Evolutionary conservation across 768 basidiomycete species (phyloP), one percentile per base, ranked within the genome.

Genomic region (Crepidotus variabilis): DNA sequence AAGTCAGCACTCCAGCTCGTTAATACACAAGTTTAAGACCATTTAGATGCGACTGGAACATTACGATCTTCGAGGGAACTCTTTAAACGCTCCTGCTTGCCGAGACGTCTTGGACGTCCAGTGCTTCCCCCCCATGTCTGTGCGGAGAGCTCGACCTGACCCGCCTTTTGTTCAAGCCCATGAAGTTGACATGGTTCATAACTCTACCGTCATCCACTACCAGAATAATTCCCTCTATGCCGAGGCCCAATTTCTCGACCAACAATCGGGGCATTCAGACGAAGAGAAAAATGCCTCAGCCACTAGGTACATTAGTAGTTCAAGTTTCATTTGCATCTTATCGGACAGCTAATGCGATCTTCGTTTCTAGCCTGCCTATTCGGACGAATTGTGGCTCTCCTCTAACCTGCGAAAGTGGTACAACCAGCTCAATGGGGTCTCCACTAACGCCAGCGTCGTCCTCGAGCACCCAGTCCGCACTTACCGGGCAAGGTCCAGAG

Each of bases 401-500:
- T 43, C 39, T 43, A 5, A 43, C 39, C 39, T 43, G 39, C 39
- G 39, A 43, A 11, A 43, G 48, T 47, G 49, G 39, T 56, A 56
- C 50, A n/a, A 22, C 50, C 39, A 56, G 55, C 50, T 56, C 50
- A 18, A 56, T 50, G 33, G 24, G 50, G 13, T 56, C 55, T 5
- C 55, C 55, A 32, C 50, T 56, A 32, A 56, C 55, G 20, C 55
- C 55, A 24, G 22, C 23, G 16, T 45, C 50, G 18, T 28, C 43
- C 21, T 43, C 39, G 16, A 46, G 36, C 36, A 23, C 39, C 22
- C 34, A 50, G 35, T 23, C 55, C 10, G 43, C 51, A 16, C 50
- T 32, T 21, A 47, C 54, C 32, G 50, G 45, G n/a, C 36, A 36
- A 22, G 32, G 20, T 23, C 51, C 35, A 35, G n/a, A 46, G n/a